phyloP scores from a whole-genome alignment of 2,329 filamentous ascomycete species.

The Aschersonia sp. region DNA sequence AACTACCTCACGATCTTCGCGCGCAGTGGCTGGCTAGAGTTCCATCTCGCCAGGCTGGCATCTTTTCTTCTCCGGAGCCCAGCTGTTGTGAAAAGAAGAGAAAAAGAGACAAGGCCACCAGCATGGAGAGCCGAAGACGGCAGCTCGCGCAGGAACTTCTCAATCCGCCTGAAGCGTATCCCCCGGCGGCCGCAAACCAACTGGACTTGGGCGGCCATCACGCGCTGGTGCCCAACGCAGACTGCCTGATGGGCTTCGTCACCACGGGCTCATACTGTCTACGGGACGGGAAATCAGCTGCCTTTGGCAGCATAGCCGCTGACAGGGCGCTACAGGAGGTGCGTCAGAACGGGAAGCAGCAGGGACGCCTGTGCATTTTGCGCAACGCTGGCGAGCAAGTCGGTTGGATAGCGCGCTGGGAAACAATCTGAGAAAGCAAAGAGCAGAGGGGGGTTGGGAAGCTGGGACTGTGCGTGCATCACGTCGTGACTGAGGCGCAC shows the following conservation, averaged over 20 bases:
- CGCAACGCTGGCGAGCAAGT: conserved; percentile 65
- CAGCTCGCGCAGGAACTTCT: conserved; percentile 34
- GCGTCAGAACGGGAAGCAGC: conserved; percentile 20
- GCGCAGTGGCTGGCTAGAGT: conserved; percentile 54
- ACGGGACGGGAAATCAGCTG: conserved; percentile 58
- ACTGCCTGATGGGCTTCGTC: conserved; percentile 78
- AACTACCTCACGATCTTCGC: conserved; percentile 36
- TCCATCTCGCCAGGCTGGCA: no score
- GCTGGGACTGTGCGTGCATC: background rate
- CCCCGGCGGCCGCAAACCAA: conserved; percentile 20
- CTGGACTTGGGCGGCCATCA: conserved; percentile 37
- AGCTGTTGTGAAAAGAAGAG: conserved; percentile 2
- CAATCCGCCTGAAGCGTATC: conserved; percentile 15
- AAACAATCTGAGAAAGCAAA: conserved; percentile 32
- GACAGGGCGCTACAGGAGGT: conserved; percentile 33
- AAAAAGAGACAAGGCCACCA: conserved; percentile 9
- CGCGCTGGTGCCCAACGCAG: conserved; percentile 51
- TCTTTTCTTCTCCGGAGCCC: no score
- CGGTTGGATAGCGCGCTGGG: conserved; percentile 70
- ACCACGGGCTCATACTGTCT: conserved; percentile 78
- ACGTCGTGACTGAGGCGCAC: no score
- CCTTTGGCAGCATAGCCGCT: conserved; percentile 56
- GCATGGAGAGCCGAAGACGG: conserved; percentile 23
- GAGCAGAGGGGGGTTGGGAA: background rate
- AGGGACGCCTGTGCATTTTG: conserved; percentile 57